Base-by-base conservation (phyloP, 2,329 filamentous ascomycete species). In the Elsinoe australis region DNA sequence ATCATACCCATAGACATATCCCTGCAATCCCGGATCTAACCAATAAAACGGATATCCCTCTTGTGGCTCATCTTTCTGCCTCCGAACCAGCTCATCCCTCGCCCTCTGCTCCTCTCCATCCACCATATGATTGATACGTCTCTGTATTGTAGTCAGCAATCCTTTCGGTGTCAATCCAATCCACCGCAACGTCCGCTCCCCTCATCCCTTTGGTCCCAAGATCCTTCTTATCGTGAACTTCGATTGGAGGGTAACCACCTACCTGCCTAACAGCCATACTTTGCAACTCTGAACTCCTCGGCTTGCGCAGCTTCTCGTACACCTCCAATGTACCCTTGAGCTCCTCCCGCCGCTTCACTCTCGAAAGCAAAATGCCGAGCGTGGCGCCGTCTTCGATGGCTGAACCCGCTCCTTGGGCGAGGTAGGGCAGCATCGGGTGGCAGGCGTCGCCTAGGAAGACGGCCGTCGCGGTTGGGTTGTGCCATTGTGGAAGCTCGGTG, bases 361-460 rank as follows among this genome's bases (percentile, higher is more conserved):
- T 67, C 0, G 68, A 68, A 1, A 80, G 67, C 49, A 75, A 78
- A 35, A 78, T 63, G 0, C 78, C 76, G 0, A 80, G 65, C 0
- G 79, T 74, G 2, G 74, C 74, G 0, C 68, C 78, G 47, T 82
- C 78, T 59, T 82, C 78, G 1, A 81, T 65, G 3, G 73, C 72
- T 76, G 80, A 80, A 2, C 76, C 77, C 0, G 76, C 77, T 2
- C 75, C 71, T 5, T 64, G 70, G 1, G 76, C 76, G 0, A 80
- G 65, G 56, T 83, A 83, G 0, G 80, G 80, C 0, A 83, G 65
- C 0, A 78, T 83, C 1, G 80, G 78, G 52, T 83, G 79, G 2
- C 78, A 77, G 0, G 79, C 76, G 55, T 83, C 80, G 0, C 80
- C 80, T 0, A 83, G 66, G 56, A 83, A 70, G 0, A 75, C 74